Evolutionary conservation across 495 filamentous ascomycete genomes (phyloP), one percentile per base, ranked within the genome.

Genomic region (Coniosporium apollinis): DNA sequence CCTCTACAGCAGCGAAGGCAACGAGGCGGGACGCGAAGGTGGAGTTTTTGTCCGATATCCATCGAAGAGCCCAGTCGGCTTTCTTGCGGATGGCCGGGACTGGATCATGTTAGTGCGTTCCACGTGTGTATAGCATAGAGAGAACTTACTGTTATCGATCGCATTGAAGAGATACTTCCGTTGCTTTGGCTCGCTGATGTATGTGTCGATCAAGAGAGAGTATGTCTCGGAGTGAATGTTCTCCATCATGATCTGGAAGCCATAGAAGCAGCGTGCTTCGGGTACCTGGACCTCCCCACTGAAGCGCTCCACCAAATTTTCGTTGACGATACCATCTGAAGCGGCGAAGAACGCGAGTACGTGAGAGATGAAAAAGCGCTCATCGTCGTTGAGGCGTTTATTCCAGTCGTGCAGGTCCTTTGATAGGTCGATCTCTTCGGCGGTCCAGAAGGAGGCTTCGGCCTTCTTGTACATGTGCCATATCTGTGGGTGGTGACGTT

Each of bases 391-490:
- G 45, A 97, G 64, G 47, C 76, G 72, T 69, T 94, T 87, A 70
- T 93, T 87, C 89, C 89, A 97, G 65, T 97, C 91, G 67, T 93
- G 82, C 17, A 93, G 69, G 59, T 97, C 89, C 66, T 97, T 96
- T 49, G 87, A 93, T 19, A 97, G 74, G 65, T 97, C 89, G 43
- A 97, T 94, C 65, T 97, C 89, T 57, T 97, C 89, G 37, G 89
- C 89, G 35, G 91, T 96, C 89, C 89, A 97, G 74, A 97, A 97
- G 24, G 91, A 96, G 17, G 89, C 89, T 60, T 94, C 87, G 47
- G 91, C 91, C 66, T 97, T 96, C 78, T 97, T 97, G 73, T 97
- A 97, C 87, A 97, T 94, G 61, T 94, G 91, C 89, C 89, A 97
- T 64, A 97, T 87, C 89, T 60, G 39, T 87, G 48, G 36, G 39